Percentiles rank a stretch among this genome's conserved stretches.
These are phyloP conservation scores for Aspergillus avenaceus DNA, from an alignment of 495 filamentous ascomycete genomes.

Conservation along the genomic window DNA sequence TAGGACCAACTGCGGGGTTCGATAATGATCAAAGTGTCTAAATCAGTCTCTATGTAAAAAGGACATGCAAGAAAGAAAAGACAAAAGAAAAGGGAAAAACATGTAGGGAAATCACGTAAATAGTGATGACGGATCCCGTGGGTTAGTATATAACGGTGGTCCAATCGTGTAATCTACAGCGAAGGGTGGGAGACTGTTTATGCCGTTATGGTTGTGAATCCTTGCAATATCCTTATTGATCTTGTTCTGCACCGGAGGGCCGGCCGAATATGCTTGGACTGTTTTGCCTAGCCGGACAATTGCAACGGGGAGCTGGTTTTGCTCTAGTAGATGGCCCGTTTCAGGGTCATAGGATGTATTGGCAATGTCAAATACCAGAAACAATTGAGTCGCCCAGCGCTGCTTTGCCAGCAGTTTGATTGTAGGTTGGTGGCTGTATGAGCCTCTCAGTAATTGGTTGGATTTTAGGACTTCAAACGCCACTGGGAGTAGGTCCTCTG, in stretches of 20 bases:
- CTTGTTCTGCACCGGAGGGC: constrained; percentile 2
- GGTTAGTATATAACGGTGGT: not conserved
- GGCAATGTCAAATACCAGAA: constrained; percentile 12
- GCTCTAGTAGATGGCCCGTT: constrained; percentile 3
- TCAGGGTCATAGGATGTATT: constrained; percentile 8
- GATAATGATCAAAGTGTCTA: too few relatives aligned
- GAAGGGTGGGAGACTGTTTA: not conserved
- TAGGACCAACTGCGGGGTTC: too few relatives aligned
- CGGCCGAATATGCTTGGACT: constrained; percentile 1
- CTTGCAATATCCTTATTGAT: constrained; percentile 5
- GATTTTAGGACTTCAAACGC: not conserved
- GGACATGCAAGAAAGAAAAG: too few relatives aligned
- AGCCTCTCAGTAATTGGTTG: not conserved
- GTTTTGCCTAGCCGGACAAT: constrained; percentile 2
- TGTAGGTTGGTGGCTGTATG: not conserved
- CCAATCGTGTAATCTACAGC: not conserved
- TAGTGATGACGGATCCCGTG: not conserved
- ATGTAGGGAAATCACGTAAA: too few relatives aligned
- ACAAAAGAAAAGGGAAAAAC: too few relatives aligned
- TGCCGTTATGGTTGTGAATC: constrained; percentile 4
- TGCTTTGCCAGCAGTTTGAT: constrained; percentile 8
- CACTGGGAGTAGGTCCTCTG: not conserved
- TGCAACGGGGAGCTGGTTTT: constrained; percentile 8
- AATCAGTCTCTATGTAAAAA: too few relatives aligned
- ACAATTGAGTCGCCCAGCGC: constrained; percentile 5